Percentiles rank a stretch among this genome's conserved stretches.
Conservation (phyloP, 306 rosid species). For the Abrus precatorius region DNA sequence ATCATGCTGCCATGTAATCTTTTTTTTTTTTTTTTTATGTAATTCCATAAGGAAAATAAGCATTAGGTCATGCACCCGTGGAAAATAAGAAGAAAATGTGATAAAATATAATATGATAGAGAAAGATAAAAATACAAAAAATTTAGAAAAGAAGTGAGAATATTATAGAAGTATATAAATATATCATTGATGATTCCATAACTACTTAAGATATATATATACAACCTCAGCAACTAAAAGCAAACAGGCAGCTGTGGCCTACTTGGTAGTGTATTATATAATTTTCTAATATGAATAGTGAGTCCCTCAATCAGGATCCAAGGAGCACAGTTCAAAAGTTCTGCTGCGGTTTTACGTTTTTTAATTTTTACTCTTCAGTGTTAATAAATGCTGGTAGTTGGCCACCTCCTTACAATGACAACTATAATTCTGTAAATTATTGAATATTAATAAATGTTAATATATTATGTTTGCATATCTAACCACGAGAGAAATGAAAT, state of each 20-base stretch:
- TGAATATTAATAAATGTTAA: conserved; percentile 16
- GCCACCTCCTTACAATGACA: conserved; percentile 22
- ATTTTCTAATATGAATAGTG: conserved; percentile 5
- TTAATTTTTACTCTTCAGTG: neutral
- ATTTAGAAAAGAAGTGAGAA: no score
- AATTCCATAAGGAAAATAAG: no score
- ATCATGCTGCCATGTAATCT: no score
- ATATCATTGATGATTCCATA: neutral
- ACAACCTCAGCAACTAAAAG: neutral
- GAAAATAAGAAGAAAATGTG: no score
- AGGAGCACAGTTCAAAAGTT: conserved; percentile 13
- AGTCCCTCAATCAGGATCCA: conserved; percentile 21
- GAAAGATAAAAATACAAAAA: no score
- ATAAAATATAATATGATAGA: no score
- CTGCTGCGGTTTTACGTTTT: neutral
- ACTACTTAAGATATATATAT: neutral
- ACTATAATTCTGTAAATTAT: conserved; percentile 23
- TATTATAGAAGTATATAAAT: no score
- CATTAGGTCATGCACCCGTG: no score
- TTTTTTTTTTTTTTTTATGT: no score
- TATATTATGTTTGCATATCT: no score
- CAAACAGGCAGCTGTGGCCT: neutral
- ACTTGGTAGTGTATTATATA: neutral
- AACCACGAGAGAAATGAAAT: no score
- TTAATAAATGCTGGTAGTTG: conserved; percentile 46